Percentiles rank a stretch among this genome's conserved stretches.
Conservation (phyloP, 1,284 basidiomycete species). For the Trichosporon sp. region DNA sequence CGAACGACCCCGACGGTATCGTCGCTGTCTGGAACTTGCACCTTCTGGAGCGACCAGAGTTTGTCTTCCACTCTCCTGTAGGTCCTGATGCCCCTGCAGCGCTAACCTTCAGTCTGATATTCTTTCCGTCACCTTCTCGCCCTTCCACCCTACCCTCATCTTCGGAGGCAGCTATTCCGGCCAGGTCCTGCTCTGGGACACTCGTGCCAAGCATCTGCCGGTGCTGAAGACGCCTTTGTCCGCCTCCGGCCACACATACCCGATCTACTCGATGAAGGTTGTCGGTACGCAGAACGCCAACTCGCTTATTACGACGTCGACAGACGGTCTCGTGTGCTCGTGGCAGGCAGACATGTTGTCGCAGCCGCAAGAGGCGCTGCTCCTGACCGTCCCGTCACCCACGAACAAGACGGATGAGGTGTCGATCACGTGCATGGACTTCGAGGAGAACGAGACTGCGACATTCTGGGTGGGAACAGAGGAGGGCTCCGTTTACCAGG, state of each 20-base stretch:
- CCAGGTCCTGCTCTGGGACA: constrained; percentile 97
- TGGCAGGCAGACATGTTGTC: constrained; percentile 99
- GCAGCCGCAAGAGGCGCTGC: constrained; percentile 92
- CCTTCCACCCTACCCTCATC: constrained; percentile 93
- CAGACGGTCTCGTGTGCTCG: constrained; percentile 92
- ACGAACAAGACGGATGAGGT: constrained; percentile 96
- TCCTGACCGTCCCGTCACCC: constrained; percentile 66
- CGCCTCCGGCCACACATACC: constrained; percentile 93
- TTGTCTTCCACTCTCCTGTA: constrained; percentile 94
- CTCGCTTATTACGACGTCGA: constrained; percentile 90
- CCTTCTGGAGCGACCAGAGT: constrained; percentile 89
- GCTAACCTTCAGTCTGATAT: constrained; percentile 73
- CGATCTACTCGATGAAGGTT: constrained; percentile 95
- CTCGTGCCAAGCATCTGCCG: constrained; percentile 89
- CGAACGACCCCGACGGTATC: constrained; percentile 93
- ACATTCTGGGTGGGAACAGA: constrained; percentile 96
- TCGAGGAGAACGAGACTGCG: constrained; percentile 90
- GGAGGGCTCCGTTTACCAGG: constrained; percentile 93
- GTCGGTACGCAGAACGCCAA: constrained; percentile 98
- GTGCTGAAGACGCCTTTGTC: constrained; percentile 94
- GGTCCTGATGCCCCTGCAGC: constrained; percentile 8
- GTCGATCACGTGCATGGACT: constrained; percentile 84
- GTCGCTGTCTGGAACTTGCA: constrained; percentile 98
- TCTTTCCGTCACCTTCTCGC: constrained; percentile 90
- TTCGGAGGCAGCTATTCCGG: constrained; percentile 98